Evolutionary conservation across 2,329 filamentous ascomycete genomes (phyloP).

Genomic region (Neofusicoccum sp.): DNA sequence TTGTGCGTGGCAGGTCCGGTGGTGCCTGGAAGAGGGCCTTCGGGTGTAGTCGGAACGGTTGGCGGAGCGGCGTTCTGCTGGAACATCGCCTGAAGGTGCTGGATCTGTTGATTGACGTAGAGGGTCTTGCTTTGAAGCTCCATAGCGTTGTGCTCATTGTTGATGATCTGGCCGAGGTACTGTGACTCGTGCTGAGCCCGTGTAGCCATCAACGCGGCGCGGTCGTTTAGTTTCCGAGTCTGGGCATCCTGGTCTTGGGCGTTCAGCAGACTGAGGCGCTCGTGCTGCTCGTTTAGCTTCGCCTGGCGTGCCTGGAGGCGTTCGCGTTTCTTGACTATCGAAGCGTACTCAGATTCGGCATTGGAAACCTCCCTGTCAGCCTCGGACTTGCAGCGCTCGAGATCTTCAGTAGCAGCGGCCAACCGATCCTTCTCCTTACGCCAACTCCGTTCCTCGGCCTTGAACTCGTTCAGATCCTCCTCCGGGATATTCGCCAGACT

Average conservation of each 20-base stretch:
- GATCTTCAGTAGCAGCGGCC: slow-evolving; percentile 52
- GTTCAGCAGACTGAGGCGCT: slow-evolving; percentile 68
- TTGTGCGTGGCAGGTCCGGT: slow-evolving; percentile 24
- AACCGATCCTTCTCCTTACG: slow-evolving; percentile 54
- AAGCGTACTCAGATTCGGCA: slow-evolving; percentile 63
- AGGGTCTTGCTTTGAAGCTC: slow-evolving; percentile 37
- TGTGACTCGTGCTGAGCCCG: slow-evolving; percentile 36
- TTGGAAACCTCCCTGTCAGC: slow-evolving; percentile 63
- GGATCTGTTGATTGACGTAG: slow-evolving; percentile 36
- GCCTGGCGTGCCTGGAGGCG: slow-evolving; percentile 69
- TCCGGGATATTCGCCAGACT: slow-evolving; percentile 63
- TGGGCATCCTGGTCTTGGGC: slow-evolving; percentile 63
- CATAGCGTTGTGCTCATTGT: slow-evolving; percentile 38
- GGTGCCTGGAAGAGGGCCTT: slow-evolving; percentile 57
- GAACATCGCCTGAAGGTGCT: slow-evolving; percentile 41
- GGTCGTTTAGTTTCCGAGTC: slow-evolving; percentile 44
- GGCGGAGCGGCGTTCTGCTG: slow-evolving; percentile 32
- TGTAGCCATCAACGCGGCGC: slow-evolving; percentile 35
- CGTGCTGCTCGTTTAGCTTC: slow-evolving; percentile 71
- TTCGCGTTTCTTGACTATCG: slow-evolving; percentile 66
- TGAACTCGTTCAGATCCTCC: slow-evolving; percentile 59
- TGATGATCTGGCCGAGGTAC: slow-evolving; percentile 39
- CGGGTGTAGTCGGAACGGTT: slow-evolving; percentile 55
- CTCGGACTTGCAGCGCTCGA: slow-evolving; percentile 61
- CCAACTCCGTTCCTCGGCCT: slow-evolving; percentile 56